phyloP scores from a whole-genome alignment of 352 stramenopile genomes.

The Phytopythium sindhum region DNA sequence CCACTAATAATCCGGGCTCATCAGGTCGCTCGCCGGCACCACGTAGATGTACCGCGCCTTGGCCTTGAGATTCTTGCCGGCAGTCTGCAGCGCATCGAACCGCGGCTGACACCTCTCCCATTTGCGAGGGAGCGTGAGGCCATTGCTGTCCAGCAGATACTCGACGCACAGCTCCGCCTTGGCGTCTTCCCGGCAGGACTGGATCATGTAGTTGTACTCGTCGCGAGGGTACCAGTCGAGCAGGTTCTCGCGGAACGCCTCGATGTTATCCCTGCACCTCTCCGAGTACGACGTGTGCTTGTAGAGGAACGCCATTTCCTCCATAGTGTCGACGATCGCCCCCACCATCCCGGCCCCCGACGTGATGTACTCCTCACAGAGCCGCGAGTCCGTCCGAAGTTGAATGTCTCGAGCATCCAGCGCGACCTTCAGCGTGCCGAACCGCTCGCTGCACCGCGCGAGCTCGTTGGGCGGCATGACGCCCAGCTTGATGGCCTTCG shows the following conservation, averaged over 20 bases:
- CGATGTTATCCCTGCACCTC: constrained; percentile 8
- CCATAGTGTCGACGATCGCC: constrained; percentile 17
- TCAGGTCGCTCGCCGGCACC: neutral
- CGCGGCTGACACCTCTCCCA: constrained; percentile 15
- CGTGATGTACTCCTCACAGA: constrained; percentile 8
- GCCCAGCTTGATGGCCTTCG: neutral
- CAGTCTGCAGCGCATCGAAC: neutral
- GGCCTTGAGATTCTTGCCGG: neutral
- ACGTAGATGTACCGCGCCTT: neutral
- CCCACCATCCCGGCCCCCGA: neutral
- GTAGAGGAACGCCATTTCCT: constrained; percentile 25
- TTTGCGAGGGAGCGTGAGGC: constrained; percentile 13
- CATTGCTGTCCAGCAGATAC: constrained; percentile 10
- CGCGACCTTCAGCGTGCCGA: neutral
- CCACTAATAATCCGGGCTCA: neutral
- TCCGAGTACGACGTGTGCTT: constrained; percentile 12
- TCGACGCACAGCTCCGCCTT: constrained; percentile 15
- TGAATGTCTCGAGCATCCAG: constrained; percentile 5
- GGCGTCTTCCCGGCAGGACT: constrained; percentile 16
- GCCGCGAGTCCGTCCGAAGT: constrained; percentile 12
- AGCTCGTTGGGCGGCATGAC: neutral
- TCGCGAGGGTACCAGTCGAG: constrained; percentile 13
- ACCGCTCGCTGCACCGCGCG: constrained; percentile 8
- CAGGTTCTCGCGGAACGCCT: constrained; percentile 1
- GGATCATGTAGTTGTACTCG: constrained; percentile 13